These are phyloP conservation scores for Candida sp. DNA, from an alignment of 1,139 yeast genomes.

Conservation along the genomic window DNA sequence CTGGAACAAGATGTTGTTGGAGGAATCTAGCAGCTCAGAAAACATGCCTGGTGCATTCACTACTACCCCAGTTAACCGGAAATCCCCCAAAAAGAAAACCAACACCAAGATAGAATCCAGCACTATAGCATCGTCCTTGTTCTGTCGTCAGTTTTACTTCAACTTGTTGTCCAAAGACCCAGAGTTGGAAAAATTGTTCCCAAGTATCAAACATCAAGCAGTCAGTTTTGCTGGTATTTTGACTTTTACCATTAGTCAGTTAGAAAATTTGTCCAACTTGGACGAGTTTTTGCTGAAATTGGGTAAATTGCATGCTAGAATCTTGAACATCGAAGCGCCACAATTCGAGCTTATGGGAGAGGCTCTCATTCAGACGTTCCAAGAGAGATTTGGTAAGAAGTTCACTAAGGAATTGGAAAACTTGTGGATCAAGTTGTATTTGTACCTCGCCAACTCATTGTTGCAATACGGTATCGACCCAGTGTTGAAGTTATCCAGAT, in stretches of 20 bases:
- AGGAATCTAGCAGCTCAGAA: slow-evolving; percentile 21
- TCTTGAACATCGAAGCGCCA: slow-evolving; percentile 73
- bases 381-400: slow-evolving; percentile 59
- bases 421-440: slow-evolving; percentile 73
- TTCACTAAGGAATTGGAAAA: slow-evolving; percentile 58
- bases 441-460: slow-evolving; percentile 67
- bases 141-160: slow-evolving; percentile 66
- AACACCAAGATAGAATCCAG: slow-evolving; percentile 15
- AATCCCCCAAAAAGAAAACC: not conserved
- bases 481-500: slow-evolving; percentile 26
- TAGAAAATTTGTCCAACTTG: slow-evolving; percentile 43
- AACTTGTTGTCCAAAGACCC: slow-evolving; percentile 61
- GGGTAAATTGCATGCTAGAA: slow-evolving; percentile 79
- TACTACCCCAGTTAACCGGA: slow-evolving; percentile 12
- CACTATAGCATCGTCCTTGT: slow-evolving; percentile 49
- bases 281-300: slow-evolving; percentile 65
- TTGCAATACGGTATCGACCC: slow-evolving; percentile 73
- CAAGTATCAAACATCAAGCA: slow-evolving; percentile 73
- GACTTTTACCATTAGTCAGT: slow-evolving; percentile 58
- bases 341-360: slow-evolving; percentile 83
- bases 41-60: slow-evolving; percentile 14
- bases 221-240: slow-evolving; percentile 83
- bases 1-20: slow-evolving; percentile 49
- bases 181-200: slow-evolving; percentile 58
- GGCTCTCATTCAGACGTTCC: slow-evolving; percentile 74